A percentile compares a stretch with the other conserved stretches of the same genome.
Evolutionary conservation across 140 eudicot species (phyloP).

Genomic region (Senecio squalidus): DNA sequence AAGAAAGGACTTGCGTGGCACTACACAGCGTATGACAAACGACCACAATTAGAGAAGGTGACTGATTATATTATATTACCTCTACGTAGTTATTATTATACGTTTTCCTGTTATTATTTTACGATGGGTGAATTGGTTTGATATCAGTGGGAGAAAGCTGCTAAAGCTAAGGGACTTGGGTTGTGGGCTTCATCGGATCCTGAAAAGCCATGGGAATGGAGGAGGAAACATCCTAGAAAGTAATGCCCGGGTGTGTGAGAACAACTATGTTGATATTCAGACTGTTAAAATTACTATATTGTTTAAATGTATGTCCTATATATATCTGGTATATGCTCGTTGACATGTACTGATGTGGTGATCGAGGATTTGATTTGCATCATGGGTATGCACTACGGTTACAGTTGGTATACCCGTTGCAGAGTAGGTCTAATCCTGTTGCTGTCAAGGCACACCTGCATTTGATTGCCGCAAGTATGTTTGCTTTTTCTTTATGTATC

Average conservation of each 20-base stretch:
- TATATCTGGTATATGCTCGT: not conserved
- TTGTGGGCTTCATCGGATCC: slow-evolving; percentile 82
- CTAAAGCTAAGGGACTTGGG: slow-evolving; percentile 67
- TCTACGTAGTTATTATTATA: not conserved
- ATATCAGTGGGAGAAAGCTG: slow-evolving; percentile 79
- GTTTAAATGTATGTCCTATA: not conserved
- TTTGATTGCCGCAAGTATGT: not conserved
- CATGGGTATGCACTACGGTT: not conserved
- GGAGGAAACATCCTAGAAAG: not conserved
- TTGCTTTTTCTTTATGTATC: slow-evolving; percentile 1
- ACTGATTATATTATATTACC: not conserved
- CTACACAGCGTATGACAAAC: slow-evolving; percentile 61
- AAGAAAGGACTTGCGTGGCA: slow-evolving; percentile 97
- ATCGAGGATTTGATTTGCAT: not conserved
- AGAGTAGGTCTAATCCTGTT: not conserved
- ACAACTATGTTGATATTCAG: not conserved
- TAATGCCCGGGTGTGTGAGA: not conserved
- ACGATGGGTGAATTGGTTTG: slow-evolving; percentile 7
- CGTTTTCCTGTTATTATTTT: not conserved
- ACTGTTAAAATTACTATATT: not conserved
- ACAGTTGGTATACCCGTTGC: not conserved
- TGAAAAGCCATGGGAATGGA: slow-evolving; percentile 91
- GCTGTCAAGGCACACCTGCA: not conserved
- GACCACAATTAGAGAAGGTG: slow-evolving; percentile 61
- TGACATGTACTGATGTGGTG: not conserved